phyloP scores from a whole-genome alignment of 805 yeast genomes.

The Wickerhamomyces canadensis region DNA sequence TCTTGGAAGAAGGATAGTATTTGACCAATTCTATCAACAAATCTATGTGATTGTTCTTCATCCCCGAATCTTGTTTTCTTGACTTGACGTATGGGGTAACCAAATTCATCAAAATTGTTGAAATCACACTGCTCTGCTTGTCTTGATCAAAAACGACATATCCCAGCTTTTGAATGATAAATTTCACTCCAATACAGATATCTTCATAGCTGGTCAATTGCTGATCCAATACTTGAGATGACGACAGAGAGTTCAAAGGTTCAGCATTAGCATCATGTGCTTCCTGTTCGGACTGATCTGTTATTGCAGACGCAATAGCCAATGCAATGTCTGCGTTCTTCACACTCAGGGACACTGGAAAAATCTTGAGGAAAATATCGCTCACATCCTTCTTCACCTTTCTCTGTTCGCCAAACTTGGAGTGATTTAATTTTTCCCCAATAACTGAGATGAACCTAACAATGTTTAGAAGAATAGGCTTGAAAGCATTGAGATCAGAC shows the following conservation, averaged over 20 bases:
- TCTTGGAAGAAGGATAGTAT: constrained; percentile 32
- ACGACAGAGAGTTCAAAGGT: neutral
- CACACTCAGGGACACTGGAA: constrained; percentile 26
- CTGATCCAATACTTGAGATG: constrained; percentile 2
- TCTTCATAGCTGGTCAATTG: constrained; percentile 33
- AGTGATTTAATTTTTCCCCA: constrained; percentile 48
- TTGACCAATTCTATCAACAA: constrained; percentile 34
- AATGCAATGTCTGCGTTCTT: constrained; percentile 12
- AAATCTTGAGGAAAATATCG: constrained; percentile 37
- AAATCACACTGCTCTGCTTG: constrained; percentile 43
- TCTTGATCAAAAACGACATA: constrained; percentile 49
- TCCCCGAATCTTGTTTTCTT: constrained; percentile 32
- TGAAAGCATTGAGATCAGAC: constrained; percentile 41
- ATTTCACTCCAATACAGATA: constrained; percentile 35
- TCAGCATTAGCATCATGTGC: constrained; percentile 2
- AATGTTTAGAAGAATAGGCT: constrained; percentile 43
- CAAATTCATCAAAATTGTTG: constrained; percentile 47
- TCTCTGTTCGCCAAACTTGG: constrained; percentile 58
- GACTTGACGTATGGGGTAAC: constrained; percentile 48
- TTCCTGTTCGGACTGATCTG: constrained; percentile 3
- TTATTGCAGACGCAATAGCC: constrained; percentile 11
- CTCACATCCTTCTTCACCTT: constrained; percentile 50
- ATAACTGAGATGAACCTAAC: constrained; percentile 48
- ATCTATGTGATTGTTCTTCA: constrained; percentile 36
- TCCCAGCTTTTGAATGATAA: constrained; percentile 25